Evolutionary conservation across 1,284 basidiomycete species (phyloP).

Genomic region (Anthracocystis setariae): DNA sequence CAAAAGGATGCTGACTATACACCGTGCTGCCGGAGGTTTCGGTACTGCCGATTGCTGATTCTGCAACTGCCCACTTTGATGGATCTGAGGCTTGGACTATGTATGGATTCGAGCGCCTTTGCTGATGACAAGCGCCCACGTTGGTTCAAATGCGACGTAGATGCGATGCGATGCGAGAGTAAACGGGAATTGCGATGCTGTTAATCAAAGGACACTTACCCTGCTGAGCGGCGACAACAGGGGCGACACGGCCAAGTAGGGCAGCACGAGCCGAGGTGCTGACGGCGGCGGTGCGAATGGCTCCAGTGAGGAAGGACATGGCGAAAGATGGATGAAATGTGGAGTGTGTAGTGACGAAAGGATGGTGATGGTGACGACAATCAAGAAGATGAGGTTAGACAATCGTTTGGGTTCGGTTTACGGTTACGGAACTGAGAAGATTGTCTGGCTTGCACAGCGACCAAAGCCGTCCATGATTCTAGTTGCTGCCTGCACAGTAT

Average conservation of each 20-base stretch:
- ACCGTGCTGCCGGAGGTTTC: no score
- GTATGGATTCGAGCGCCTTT: no score
- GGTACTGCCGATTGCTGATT: no score
- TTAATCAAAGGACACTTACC: conserved; percentile 25
- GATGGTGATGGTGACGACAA: conserved; percentile 8
- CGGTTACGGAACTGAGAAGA: conserved; percentile 1
- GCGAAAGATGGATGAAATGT: conserved; percentile 2
- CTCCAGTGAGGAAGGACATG: conserved; percentile 63
- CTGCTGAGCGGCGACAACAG: conserved; percentile 47
- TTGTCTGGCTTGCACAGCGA: background rate
- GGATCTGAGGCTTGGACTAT: no score
- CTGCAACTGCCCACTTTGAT: no score
- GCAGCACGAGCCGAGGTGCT: conserved; percentile 54
- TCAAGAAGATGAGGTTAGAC: conserved; percentile 1
- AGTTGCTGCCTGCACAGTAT: conserved; percentile 7
- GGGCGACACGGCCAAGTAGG: conserved; percentile 40
- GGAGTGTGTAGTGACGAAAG: conserved; percentile 1
- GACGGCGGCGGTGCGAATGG: conserved; percentile 59
- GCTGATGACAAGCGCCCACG: no score
- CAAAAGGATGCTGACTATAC: no score
- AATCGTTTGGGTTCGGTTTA: background rate
- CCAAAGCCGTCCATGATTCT: conserved; percentile 9
- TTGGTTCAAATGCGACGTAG: background rate
- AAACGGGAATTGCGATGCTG: conserved; percentile 7
- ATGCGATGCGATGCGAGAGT: background rate